Evolutionary conservation across 2,329 filamentous ascomycete species (phyloP), one percentile per base, ranked within the genome.

Genomic region (Aurifilum marmelostoma): DNA sequence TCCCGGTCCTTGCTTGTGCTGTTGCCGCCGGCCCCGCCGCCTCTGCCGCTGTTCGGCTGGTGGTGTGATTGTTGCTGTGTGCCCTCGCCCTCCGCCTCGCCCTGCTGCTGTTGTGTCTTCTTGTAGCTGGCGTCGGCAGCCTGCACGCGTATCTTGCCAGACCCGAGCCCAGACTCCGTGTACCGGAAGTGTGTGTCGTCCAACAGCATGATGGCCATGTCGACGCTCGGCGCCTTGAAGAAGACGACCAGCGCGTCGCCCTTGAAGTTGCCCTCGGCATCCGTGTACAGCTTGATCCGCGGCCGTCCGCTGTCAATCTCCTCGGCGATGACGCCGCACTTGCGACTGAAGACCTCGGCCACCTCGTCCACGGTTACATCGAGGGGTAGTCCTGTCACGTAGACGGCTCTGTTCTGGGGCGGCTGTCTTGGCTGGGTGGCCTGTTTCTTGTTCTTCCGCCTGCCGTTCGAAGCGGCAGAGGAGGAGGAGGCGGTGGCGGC

Each of bases 191-290:
- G 89, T 5, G 91, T 91, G 75, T 94, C 92, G 78, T 97, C 92
- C 16, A 93, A 85, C 75, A 96, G 85, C 82, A 90, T 89, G 73
- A 95, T 92, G 59, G 93, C 93, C 82, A 94, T 91, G 56, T 91
- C 84, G 69, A 99, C 95, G n/a, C 92, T 97, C 77, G 97, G 94
- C 0, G 94, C 92, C 74, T 96, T 93, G 86, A 97, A 97, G 81
- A 97, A 99, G 47, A 98, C 92, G 67, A 99, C 84, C 41, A 99
- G 85, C 2, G 93, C 94, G 77, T 98, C 94, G 71, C 96, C 96
- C 77, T 97, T 98, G 85, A 97, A 97, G 21, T 89, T 87, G 27
- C 94, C 96, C 1, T 90, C 81, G 1, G 91, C 88, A 77, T 97
- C 90, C 27, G 85, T 88, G 81, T 99, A 99, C 79, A 99, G 88